phyloP scores from a whole-genome alignment of 2,329 filamentous ascomycete species.

The Apiospora arundinis region DNA sequence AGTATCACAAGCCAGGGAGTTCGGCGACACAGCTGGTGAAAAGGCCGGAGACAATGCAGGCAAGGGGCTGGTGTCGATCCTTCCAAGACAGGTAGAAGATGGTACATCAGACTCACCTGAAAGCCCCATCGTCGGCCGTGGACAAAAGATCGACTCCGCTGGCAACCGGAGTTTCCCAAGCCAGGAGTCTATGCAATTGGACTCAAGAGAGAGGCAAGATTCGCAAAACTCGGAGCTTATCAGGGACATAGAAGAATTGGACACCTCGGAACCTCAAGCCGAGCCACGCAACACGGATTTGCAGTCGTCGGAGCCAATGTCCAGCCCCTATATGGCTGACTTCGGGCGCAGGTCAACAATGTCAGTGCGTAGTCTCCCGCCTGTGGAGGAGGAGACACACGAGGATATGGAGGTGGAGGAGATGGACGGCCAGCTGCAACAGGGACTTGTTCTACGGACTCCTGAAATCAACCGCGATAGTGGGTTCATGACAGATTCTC shows the following conservation, averaged over 20 bases:
- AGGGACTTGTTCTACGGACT: slow-evolving; percentile 29
- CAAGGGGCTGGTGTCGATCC: slow-evolving; percentile 26
- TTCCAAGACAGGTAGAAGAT: slow-evolving; percentile 23
- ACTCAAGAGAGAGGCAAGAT: neutral
- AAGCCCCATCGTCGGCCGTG: slow-evolving; percentile 25
- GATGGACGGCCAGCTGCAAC: slow-evolving; percentile 5
- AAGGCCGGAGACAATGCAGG: slow-evolving; percentile 35
- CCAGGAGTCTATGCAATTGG: neutral
- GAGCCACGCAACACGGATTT: neutral
- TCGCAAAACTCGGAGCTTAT: slow-evolving; percentile 33
- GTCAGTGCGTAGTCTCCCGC: slow-evolving; percentile 50
- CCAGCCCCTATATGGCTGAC: slow-evolving; percentile 41
- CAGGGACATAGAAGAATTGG: slow-evolving; percentile 35
- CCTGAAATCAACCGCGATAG: slow-evolving; percentile 56
- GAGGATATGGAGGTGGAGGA: slow-evolving; percentile 50
- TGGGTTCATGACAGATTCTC: slow-evolving; percentile 54
- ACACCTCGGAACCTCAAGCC: slow-evolving; percentile 35
- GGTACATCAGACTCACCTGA: slow-evolving; percentile 23
- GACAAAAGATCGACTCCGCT: slow-evolving; percentile 16
- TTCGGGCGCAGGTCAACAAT: slow-evolving; percentile 48
- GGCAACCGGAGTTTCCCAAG: neutral
- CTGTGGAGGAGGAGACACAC: slow-evolving; percentile 58
- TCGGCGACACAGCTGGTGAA: slow-evolving; percentile 37
- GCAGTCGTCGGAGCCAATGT: neutral
- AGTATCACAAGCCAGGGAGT: slow-evolving; percentile 46